Conservation (phyloP, 805 yeast species). For the Maudiozyma bulderi region DNA sequence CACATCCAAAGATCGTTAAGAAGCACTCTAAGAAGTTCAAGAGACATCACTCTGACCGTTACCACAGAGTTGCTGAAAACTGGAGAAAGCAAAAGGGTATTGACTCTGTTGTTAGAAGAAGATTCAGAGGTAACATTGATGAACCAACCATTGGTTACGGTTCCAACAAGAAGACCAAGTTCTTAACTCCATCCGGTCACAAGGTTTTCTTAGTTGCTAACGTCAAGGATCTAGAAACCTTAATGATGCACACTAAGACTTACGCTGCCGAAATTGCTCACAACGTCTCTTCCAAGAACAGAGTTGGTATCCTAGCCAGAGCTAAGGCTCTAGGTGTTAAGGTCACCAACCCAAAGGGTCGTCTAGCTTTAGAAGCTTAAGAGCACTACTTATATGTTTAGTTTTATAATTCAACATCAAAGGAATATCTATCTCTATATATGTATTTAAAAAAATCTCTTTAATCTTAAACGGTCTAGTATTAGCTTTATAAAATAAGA, state of each 20-base stretch:
- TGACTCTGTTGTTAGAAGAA: conserved; percentile 99
- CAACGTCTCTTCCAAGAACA: conserved; percentile 96
- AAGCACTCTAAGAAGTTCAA: conserved; percentile 98
- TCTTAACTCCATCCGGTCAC: conserved; percentile 95
- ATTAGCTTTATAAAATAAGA: no score
- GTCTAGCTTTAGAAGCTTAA: conserved; percentile 96
- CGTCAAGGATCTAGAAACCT: conserved; percentile 86
- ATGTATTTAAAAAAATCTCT: conserved; percentile 5
- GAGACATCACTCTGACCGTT: conserved; percentile 99
- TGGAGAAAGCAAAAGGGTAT: conserved; percentile 99
- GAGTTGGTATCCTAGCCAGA: conserved; percentile 90
- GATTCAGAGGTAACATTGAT: conserved; percentile 98
- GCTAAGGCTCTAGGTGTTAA: conserved; percentile 97
- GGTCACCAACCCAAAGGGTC: conserved; percentile 99
- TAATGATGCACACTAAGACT: conserved; percentile 93
- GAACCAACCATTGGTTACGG: conserved; percentile 99
- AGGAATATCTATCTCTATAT: conserved; percentile 5
- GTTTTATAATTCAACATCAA: conserved; percentile 2
- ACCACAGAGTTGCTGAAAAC: conserved; percentile 94
- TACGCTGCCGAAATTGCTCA: conserved; percentile 99
- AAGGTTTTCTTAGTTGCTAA: conserved; percentile 91
- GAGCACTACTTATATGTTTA: conserved; percentile 3
- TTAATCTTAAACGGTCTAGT: neutral
- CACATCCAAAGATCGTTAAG: conserved; percentile 99
- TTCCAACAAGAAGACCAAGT: conserved; percentile 97